These are phyloP conservation scores for Globisporangium nunn DNA, from an alignment of 352 stramenopile genomes.

Conservation along the genomic window DNA sequence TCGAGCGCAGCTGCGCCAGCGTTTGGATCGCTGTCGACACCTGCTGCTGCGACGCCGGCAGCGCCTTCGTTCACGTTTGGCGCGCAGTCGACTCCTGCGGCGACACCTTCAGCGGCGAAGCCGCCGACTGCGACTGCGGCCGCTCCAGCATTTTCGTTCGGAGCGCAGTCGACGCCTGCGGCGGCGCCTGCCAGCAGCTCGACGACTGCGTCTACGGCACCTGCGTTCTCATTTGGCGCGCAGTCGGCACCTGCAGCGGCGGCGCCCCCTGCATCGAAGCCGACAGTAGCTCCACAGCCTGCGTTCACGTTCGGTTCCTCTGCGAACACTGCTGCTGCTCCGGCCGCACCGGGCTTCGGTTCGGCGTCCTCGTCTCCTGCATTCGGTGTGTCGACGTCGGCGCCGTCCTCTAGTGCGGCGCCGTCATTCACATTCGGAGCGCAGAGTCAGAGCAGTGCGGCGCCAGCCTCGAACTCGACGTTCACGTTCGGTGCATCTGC, in stretches of 20 bases:
- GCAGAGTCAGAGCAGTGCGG: constrained; percentile 4
- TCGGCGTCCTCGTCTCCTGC: constrained; percentile 13
- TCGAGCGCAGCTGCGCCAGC: constrained; percentile 9
- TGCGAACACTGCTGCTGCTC: constrained; percentile 7
- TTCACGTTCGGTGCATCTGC: constrained; percentile 13
- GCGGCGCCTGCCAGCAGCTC: constrained; percentile 2
- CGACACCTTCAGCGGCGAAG: constrained; percentile 1
- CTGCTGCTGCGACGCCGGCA: constrained; percentile 7
- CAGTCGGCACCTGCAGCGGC: neutral
- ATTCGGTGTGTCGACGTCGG: constrained; percentile 9
- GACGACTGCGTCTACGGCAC: neutral
- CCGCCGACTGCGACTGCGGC: neutral
- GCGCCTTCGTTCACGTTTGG: constrained; percentile 20
- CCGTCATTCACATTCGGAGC: constrained; percentile 26
- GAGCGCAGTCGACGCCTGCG: constrained; percentile 4
- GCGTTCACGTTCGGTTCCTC: constrained; percentile 19
- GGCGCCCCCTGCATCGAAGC: neutral
- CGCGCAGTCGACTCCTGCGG: constrained; percentile 1
- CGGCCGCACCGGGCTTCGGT: constrained; percentile 19
- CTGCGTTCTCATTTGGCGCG: constrained; percentile 18
- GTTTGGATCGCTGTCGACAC: constrained; percentile 6
- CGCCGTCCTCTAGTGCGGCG: neutral
- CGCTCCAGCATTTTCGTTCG: constrained; percentile 15
- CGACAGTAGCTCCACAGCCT: constrained; percentile 1
- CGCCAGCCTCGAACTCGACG: constrained; percentile 4